Evolutionary conservation across 2,329 filamentous ascomycete genomes (phyloP), one percentile per base, ranked within the genome.

Genomic region (Colletotrichum orchidophilum): DNA sequence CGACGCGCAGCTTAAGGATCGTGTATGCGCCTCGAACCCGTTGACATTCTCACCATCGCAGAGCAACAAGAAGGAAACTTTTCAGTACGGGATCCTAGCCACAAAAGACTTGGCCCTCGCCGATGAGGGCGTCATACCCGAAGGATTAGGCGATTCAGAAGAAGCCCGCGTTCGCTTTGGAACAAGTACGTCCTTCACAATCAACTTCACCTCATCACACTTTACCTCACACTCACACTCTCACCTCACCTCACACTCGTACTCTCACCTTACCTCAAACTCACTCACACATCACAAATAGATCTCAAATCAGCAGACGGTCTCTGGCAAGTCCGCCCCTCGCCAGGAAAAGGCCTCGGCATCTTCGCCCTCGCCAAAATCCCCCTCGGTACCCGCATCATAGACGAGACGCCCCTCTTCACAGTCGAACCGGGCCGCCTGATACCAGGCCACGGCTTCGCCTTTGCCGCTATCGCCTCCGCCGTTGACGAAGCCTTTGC

Each of bases 331-430:
- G 70, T 83, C 50, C 75, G 75, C 24, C 73, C 75, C 3, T 75
- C 80, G 11, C 75, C 79, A 1, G 77, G 77, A 46, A 84, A 83
- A 73, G 84, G 83, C 24, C 79, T 82, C 33, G 84, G 83, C 58
- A 79, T 82, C 63, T 79, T 85, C 68, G 83, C 83, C 1, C 72
- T 76, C 4, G 67, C 73, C 9, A n/a, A 59, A 24, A 80, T 86
- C 53, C 65, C 76, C 35, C 75, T 74, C 26, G 82, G 83, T 13
- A 81, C 80, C 1, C 79, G 79, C 33, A 81, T 85, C 62, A 76
- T 85, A 13, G 76, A 76, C 29, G 83, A 85, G 60, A 31, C 70
- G 1, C 80, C 83, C 0, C 78, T 84, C 3, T 76, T 85, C 68
- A 70, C 74, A 5, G 64, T 78, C 49, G 66, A 74, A 31, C 75